Percentiles rank a stretch among this genome's conserved stretches.
phyloP scores from a whole-genome alignment of 2,329 filamentous ascomycete species.

The Rhinocladiella similis region DNA sequence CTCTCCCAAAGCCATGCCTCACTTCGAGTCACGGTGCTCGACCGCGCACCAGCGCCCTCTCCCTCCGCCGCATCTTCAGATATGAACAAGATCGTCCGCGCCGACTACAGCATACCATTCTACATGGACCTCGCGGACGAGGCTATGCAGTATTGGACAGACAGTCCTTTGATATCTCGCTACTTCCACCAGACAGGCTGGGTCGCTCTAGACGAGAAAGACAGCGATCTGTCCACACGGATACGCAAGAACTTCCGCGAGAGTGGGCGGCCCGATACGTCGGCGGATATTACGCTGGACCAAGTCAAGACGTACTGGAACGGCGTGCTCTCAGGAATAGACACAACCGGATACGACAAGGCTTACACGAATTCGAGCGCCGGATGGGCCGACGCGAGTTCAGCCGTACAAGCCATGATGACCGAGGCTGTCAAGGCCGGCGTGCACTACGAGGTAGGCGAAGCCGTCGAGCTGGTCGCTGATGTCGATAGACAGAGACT shows the following conservation, averaged over 20 bases:
- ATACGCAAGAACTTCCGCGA: slow-evolving; percentile 57
- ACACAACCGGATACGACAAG: slow-evolving; percentile 40
- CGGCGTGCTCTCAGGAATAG: slow-evolving; percentile 40
- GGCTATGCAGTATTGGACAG: slow-evolving; percentile 62
- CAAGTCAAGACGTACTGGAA: slow-evolving; percentile 43
- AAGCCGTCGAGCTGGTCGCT: slow-evolving; percentile 47
- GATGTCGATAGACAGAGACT: slow-evolving; percentile 27
- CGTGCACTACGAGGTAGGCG: slow-evolving; percentile 46
- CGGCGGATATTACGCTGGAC: slow-evolving; percentile 46
- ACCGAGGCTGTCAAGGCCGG: slow-evolving; percentile 46
- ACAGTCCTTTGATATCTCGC: slow-evolving; percentile 56
- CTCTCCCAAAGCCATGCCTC: slow-evolving; percentile 43
- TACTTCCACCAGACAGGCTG: slow-evolving; percentile 63
- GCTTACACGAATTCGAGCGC: slow-evolving; percentile 53
- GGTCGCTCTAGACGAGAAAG: slow-evolving; percentile 55
- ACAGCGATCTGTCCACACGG: slow-evolving; percentile 48
- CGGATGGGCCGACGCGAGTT: slow-evolving; percentile 55
- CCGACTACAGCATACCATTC: slow-evolving; percentile 64
- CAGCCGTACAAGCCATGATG: slow-evolving; percentile 47
- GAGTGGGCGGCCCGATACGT: slow-evolving; percentile 43
- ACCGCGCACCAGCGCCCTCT: slow-evolving; percentile 55
- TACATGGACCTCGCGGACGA: slow-evolving; percentile 67
- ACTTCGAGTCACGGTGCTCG: slow-evolving; percentile 57
- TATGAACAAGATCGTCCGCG: slow-evolving; percentile 71
- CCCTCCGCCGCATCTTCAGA: slow-evolving; percentile 66